A percentile compares a stretch with the other conserved stretches of the same genome.
Evolutionary conservation across 371 early-diverging fungal species (phyloP).

Genomic region (Basidiobolus meristosporus): DNA sequence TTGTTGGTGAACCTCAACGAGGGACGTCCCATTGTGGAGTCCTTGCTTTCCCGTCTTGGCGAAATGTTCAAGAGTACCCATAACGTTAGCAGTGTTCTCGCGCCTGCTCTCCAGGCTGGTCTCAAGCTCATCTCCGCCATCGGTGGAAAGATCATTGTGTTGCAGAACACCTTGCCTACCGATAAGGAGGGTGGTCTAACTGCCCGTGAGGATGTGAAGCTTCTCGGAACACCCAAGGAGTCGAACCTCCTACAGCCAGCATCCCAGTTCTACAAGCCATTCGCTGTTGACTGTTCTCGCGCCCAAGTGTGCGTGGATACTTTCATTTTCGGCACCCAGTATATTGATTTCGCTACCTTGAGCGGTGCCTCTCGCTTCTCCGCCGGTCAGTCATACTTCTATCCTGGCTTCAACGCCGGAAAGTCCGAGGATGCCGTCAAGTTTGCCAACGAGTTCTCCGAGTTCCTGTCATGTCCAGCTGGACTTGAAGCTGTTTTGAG

Average conservation of each 20-base stretch:
- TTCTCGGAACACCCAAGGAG: constrained; percentile 75
- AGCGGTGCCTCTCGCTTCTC: constrained; percentile 75
- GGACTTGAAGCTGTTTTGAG: constrained; percentile 95
- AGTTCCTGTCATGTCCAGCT: constrained; percentile 62
- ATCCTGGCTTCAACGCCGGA: constrained; percentile 83
- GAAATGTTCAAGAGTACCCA: constrained; percentile 71
- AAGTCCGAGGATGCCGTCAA: constrained; percentile 76
- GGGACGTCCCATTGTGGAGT: constrained; percentile 40
- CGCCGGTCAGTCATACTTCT: constrained; percentile 88
- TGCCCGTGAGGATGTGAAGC: constrained; percentile 65
- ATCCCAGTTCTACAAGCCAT: constrained; percentile 77
- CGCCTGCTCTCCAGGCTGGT: constrained; percentile 72
- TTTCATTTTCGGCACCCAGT: constrained; percentile 78
- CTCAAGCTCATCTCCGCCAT: constrained; percentile 57
- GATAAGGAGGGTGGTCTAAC: constrained; percentile 64
- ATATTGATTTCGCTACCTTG: constrained; percentile 86
- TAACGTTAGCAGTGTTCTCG: constrained; percentile 55
- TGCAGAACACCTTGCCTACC: constrained; percentile 70
- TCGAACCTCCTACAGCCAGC: constrained; percentile 64
- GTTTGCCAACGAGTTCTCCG: constrained; percentile 70
- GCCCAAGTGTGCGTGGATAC: constrained; percentile 85
- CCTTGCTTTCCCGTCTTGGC: constrained; percentile 49
- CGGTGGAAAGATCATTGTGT: constrained; percentile 81
- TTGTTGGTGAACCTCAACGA: constrained; percentile 72
- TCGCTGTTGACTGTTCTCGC: constrained; percentile 84